These are phyloP conservation scores for Asterochloris sp. DNA, from an alignment of 139 green algal genomes.

Conservation along the genomic window DNA sequence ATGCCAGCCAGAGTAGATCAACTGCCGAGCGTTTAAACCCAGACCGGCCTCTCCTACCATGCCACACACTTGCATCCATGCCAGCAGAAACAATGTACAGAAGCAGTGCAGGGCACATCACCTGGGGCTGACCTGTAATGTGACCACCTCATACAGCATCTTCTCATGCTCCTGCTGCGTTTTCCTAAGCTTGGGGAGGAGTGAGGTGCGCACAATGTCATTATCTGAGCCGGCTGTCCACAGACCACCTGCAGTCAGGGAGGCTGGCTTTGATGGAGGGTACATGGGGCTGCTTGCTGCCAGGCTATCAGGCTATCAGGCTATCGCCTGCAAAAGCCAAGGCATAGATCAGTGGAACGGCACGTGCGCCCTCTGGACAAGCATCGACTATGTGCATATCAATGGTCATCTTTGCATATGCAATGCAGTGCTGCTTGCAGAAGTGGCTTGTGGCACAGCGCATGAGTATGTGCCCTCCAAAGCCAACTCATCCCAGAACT, in stretches of 20 bases:
- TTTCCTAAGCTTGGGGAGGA: constrained; percentile 81
- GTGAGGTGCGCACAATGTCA: constrained; percentile 52
- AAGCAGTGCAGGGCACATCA: background rate
- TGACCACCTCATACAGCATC: constrained; percentile 75
- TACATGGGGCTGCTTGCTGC: constrained; percentile 36
- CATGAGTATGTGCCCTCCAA: too few relatives aligned
- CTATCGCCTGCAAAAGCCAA: constrained; percentile 6
- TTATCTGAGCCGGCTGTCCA: constrained; percentile 53
- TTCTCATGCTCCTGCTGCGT: constrained; percentile 53
- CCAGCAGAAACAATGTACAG: background rate
- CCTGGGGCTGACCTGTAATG: constrained; percentile 47
- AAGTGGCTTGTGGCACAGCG: too few relatives aligned
- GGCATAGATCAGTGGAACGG: background rate
- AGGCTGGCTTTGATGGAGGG: constrained; percentile 9
- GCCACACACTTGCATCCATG: background rate
- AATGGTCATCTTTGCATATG: background rate
- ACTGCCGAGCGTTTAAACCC: background rate
- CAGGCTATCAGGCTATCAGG: constrained; percentile 28
- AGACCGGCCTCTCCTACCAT: background rate
- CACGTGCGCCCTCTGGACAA: background rate
- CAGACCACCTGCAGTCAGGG: background rate
- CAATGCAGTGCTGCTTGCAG: background rate
- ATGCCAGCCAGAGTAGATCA: background rate
- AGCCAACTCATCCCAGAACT: background rate
- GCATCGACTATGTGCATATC: background rate